Evolutionary conservation across 306 rosid genomes (phyloP), one percentile per base, ranked within the genome.

Genomic region (Trichosanthes cucumerina): DNA sequence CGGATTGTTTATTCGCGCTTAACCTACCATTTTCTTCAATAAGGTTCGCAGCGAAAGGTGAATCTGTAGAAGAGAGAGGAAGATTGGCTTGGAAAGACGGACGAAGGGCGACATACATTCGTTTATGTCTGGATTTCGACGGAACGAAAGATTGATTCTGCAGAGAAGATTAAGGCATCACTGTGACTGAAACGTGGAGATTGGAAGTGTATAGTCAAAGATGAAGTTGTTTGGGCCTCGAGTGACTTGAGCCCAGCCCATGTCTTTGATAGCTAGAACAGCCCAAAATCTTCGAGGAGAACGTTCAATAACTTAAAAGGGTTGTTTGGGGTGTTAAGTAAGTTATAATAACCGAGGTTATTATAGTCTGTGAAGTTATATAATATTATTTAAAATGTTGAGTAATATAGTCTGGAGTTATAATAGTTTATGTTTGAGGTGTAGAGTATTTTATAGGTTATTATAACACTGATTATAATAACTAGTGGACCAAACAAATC

Each of bases 31-130:
- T 36, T 68, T 41, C 75, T 68, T 41, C 52, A 41, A 21, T 39
- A 0, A 68, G 21, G 53, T 68, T 68, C 11, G 24, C 75, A 68
- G 4, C 28, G 16, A 18, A 66, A 66, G 74, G 28, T 21, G 49
- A 18, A 36, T 65, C 4, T 41, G 75, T 49, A 33, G 76, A 39
- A 46, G 84, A 72, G 65, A 50, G 47, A 12, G 87, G 59, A 26
- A 38, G 78, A 36, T 49, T 43, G 3, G 33, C 47, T 6, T 5
- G 43, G 57, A 72, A 7, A 44, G 73, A 57, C 14, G 50, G 81
- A 14, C 78, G 82, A 78, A 77, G 16, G 26, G 36, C 23, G 18
- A 79, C 80, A 80, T 33, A 82, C 68, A 62, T 77, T 62, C 11
- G 81, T 38, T 19, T 34, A 19, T 36, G 44, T 75, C 62, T 74